Evolutionary conservation across 2,329 filamentous ascomycete species (phyloP), one percentile per base, ranked within the genome.

Genomic region (Hypoxylon sp.): DNA sequence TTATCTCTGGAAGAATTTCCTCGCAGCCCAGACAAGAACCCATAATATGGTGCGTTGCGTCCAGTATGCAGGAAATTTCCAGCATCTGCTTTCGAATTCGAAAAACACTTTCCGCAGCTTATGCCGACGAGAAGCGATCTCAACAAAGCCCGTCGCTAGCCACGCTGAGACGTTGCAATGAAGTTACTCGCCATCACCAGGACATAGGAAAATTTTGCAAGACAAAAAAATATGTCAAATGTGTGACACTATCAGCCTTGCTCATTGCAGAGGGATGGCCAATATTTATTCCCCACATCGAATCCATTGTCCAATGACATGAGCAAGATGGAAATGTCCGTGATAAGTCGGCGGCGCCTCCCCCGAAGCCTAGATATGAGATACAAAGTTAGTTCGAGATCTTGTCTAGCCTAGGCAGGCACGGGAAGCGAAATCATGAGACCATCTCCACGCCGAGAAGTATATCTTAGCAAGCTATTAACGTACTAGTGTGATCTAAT

Each of bases 191-290:
- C 30, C 30, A 59, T 47, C 47, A 67, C 51, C 47, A 56, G 59
- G 58, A 51, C 48, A 41, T 16, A 21, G 8, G 60, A 46, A 60
- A 48, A 55, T 52, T 57, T 62, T 63, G 50, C 46, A 48, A 50
- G 48, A 53, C 32, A 34, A 51, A 47, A 41, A 41, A 53, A 55
- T 50, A 63, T n/a, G 30, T 34, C 9, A 57, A 53, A 59, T 14
- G 55, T 53, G 64, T 63, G 64, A 63, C 64, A 63, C 60, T 62
- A 65, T 70, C 68, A 70, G 65, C 68, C 68, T 70, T 56, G 68
- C 39, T 68, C 68, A 25, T n/a, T 39, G 52, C 46, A 63, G 54
- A 54, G 9, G 43, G 37, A 61, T 51, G 53, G 52, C 3, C 39
- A 64, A 37, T 30, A 19, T 56, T 68, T 27, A 27, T 6, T 27